Evolutionary conservation across 805 yeast species (phyloP), one percentile per base, ranked within the genome.

Genomic region (Tetrapisispora iriomotensis): DNA sequence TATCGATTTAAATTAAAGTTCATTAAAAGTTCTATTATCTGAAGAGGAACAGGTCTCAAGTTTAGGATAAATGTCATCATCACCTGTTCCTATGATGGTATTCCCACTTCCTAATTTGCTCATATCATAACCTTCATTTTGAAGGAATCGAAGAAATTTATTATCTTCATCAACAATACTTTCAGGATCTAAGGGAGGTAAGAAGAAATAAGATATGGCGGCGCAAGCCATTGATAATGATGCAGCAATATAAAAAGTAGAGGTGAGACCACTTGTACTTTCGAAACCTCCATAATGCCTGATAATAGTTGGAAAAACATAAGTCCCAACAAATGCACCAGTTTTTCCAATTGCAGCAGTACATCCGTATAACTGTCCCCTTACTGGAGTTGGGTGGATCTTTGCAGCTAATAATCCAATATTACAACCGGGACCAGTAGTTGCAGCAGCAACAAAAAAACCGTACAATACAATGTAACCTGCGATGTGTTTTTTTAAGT

Each of bases 351-450:
- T 50, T 21, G 95, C 95, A 40, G 96, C 95, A 31, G 94, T 90
- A 50, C 86, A 70, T 53, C 94, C 92, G 56, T 88, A 88, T 64
- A 82, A 84, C 51, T 82, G 82, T 41, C 96, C 96, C 66, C 96
- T 79, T 40, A 87, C 72, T 17, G 95, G 79, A 10, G 95, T 79
- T 34, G 95, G 82, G 33, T 79, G 72, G 8, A 94, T 82, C 64
- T 87, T 87, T 32, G 95, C 74, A 19, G 95, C 94, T 45, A 88
- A 68, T 40, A 82, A 65, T 50, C 96, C 96, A 59, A 83, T 81
- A 63, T 83, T 85, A 64, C 86, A 85, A 65, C 96, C 97, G 10
- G 95, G 87, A 22, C 95, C 94, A 62, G 88, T 83, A 61, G 88
- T 96, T 52, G 96, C 96, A 34, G 85, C 69, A 9, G 95, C 70